Conservation (phyloP, 164 flowering plant species). For the Magnolia sinica region DNA sequence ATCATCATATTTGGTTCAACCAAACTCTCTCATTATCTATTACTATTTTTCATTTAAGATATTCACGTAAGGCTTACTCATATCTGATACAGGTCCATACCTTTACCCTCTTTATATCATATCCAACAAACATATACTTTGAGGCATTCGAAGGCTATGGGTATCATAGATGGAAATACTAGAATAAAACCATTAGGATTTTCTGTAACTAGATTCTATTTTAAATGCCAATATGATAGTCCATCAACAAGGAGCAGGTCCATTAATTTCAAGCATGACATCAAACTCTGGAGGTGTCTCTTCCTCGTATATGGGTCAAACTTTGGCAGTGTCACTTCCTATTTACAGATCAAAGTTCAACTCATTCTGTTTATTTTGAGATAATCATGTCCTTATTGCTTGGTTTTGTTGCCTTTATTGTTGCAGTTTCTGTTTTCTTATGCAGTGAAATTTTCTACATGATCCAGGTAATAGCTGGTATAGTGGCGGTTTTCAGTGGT, state of each 20-base stretch:
- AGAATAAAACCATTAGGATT: background rate
- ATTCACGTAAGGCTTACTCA: background rate
- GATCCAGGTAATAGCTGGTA: conserved; percentile 52
- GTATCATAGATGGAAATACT: no score
- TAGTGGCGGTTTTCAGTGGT: conserved; percentile 54
- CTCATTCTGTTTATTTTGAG: background rate
- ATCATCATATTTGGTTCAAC: background rate
- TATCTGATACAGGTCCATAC: background rate
- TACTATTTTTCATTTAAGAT: no score
- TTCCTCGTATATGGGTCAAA: background rate
- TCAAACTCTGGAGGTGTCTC: background rate
- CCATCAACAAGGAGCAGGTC: background rate
- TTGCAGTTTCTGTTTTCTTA: background rate
- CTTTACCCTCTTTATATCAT: background rate
- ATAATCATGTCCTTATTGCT: background rate
- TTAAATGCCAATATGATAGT: background rate
- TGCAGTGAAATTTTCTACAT: background rate
- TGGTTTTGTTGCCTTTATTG: background rate
- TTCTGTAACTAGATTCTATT: background rate
- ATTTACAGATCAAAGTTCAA: background rate
- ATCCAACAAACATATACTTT: background rate
- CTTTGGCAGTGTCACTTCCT: background rate
- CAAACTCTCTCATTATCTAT: background rate
- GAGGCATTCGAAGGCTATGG: no score
- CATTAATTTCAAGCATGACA: background rate